Evolutionary conservation across 1,284 basidiomycete genomes (phyloP).

Genomic region (Melampsora abietis-canadensis): DNA sequence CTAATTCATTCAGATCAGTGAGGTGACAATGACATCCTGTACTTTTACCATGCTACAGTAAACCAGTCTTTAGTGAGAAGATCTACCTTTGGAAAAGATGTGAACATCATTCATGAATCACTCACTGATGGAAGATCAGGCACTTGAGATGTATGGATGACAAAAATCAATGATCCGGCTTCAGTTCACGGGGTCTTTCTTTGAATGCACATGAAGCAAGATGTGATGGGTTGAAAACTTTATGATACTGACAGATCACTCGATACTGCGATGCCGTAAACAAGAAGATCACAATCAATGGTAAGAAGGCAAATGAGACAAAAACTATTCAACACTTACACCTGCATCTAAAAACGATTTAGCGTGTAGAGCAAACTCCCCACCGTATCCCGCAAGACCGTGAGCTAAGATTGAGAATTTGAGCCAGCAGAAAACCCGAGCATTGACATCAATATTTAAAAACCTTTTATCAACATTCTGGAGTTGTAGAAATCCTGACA

Average conservation of each 20-base stretch:
- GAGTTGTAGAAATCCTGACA: conserved; percentile 11
- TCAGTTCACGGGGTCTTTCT: neutral
- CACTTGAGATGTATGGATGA: neutral
- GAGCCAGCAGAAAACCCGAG: no score
- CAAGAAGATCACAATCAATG: neutral
- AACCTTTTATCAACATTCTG: no score
- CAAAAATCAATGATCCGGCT: neutral
- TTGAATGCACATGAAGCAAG: neutral
- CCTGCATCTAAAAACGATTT: conserved; percentile 35
- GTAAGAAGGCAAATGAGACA: neutral
- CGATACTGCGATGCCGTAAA: conserved; percentile 8
- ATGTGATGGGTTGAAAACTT: neutral
- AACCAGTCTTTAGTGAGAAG: no score
- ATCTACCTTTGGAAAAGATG: neutral
- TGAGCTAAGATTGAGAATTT: conserved; percentile 20
- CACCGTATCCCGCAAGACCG: conserved; percentile 32
- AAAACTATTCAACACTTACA: conserved; percentile 4
- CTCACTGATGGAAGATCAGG: conserved; percentile 33
- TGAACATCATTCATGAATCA: no score
- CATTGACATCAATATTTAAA: no score
- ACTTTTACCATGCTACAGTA: conserved; percentile 36
- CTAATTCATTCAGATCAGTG: conserved; percentile 28
- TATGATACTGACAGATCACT: conserved; percentile 10
- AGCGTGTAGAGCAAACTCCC: conserved; percentile 18
- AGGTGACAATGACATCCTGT: conserved; percentile 36